Percentiles rank a stretch among this genome's conserved stretches.
Conservation (phyloP, 2,329 filamentous ascomycete species). For the Pseudogymnoascus sp. region DNA sequence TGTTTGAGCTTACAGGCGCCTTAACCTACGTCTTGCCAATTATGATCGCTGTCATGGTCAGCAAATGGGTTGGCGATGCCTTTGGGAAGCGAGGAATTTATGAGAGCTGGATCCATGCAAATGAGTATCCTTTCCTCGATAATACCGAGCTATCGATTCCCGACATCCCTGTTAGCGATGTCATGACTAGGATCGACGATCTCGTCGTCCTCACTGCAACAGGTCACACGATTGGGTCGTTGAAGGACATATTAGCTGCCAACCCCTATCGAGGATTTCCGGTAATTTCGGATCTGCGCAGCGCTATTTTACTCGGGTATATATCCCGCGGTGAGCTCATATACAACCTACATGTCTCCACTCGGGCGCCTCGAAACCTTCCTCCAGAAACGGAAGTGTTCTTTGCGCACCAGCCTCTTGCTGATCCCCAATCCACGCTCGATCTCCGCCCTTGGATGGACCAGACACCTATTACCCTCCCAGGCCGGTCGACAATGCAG, state of each 20-base stretch:
- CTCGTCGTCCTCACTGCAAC: constrained; percentile 79
- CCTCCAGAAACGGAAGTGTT: constrained; percentile 68
- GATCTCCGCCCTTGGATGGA: constrained; percentile 98
- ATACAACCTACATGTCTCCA: constrained; percentile 65
- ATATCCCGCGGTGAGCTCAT: constrained; percentile 85
- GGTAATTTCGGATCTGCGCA: constrained; percentile 69
- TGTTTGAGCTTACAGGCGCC: constrained; percentile 96
- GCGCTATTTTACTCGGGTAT: constrained; percentile 79
- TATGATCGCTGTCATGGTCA: constrained; percentile 97
- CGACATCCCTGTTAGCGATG: constrained; percentile 74
- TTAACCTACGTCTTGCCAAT: constrained; percentile 95
- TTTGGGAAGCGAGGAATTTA: constrained; percentile 92
- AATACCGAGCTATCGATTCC: constrained; percentile 71
- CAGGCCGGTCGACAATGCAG: constrained; percentile 66
- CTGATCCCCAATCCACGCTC: constrained; percentile 68
- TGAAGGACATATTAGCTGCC: constrained; percentile 61
- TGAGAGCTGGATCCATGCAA: constrained; percentile 94
- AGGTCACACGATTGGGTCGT: constrained; percentile 74
- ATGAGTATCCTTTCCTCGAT: constrained; percentile 91
- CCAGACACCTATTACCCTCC: constrained; percentile 88
- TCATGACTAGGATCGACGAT: constrained; percentile 91
- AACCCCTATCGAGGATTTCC: constrained; percentile 87
- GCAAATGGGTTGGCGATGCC: constrained; percentile 96
- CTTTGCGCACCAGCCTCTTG: constrained; percentile 76
- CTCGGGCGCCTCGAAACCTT: constrained; percentile 49